These are phyloP conservation scores for Cladosporium sp. DNA, from an alignment of 2,329 filamentous ascomycete species.

Conservation along the genomic window DNA sequence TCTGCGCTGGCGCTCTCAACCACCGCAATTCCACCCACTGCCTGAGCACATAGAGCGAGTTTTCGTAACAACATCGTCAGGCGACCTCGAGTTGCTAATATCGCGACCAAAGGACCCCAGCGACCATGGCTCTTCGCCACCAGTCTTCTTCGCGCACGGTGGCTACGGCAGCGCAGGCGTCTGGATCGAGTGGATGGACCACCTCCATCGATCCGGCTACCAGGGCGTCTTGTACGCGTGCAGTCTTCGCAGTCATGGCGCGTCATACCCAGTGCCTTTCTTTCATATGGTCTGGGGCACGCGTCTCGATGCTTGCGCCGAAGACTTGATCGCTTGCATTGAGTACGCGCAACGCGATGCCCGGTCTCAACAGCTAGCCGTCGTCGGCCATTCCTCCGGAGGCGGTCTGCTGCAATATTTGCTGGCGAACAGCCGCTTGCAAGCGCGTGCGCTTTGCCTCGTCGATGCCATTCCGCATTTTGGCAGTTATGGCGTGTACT, in stretches of 20 bases:
- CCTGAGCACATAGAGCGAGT: slow-evolving; percentile 12
- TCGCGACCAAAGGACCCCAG: slow-evolving; percentile 31
- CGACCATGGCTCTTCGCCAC: slow-evolving; percentile 17
- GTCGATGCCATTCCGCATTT: slow-evolving; percentile 15
- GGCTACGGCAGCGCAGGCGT: slow-evolving; percentile 53
- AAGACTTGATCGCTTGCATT: slow-evolving; percentile 44
- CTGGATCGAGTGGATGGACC: slow-evolving; percentile 51
- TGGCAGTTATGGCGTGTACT: slow-evolving; percentile 36
- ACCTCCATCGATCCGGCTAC: slow-evolving; percentile 36
- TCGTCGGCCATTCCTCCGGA: slow-evolving; percentile 50
- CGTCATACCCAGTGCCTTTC: slow-evolving; percentile 50
- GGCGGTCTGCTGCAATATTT: slow-evolving; percentile 50
- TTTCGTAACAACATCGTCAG: slow-evolving; percentile 34
- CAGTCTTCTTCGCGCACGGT: slow-evolving; percentile 51
- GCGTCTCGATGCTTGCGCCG: slow-evolving; percentile 38
- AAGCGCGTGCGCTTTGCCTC: slow-evolving; percentile 8
- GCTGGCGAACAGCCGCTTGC: slow-evolving; percentile 35
- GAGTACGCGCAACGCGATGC: slow-evolving; percentile 24
- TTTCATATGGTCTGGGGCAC: slow-evolving; percentile 47
- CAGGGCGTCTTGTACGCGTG: slow-evolving; percentile 51
- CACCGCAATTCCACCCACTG: slow-evolving; percentile 11
- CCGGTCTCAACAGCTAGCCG: slow-evolving; percentile 28
- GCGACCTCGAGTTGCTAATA: slow-evolving; percentile 48
- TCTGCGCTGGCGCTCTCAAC: slow-evolving; percentile 12
- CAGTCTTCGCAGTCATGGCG: slow-evolving; percentile 51